Base-by-base conservation (phyloP, 345 rosid species). In the Syzygium aqueum region DNA sequence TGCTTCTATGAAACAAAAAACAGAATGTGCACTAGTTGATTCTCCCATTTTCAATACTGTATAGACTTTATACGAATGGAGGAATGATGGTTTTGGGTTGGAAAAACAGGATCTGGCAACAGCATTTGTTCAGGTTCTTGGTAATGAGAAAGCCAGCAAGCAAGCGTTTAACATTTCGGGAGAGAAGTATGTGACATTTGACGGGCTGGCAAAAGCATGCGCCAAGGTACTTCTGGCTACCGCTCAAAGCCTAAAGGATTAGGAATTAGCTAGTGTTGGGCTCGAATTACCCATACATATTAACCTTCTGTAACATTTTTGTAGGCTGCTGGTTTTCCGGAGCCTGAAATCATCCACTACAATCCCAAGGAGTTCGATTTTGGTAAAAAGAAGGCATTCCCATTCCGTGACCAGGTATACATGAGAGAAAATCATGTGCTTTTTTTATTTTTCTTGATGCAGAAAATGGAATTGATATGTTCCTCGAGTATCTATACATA, bases 361-460 rank as follows among this genome's bases (percentile, higher is more conserved):
- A 95, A 94, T 90, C 99, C 98, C 77, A 95, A 96, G 91, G 98
- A 96, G 40, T 97, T 95, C 28, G 98, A 97, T 89, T 95, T 95
- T 33, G 99, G 99, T 25, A 96, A 97, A 89, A 97, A 97, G 96
- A 96, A 97, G 91, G 95, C 99, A 17, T 97, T 97, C 90, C 99
- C 99, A 65, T 97, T 96, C 96, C 96, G 99, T 21, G 99, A 97
- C 87, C 98, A 95, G 99, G 99, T 95, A 93, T 90, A 51, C 77
- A 15, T 59, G 22, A 50, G 63, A 84, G 53, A 51, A 19, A 30
- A 12, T 17, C 33, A 59, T 37, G 16, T 37, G 5, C 0, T 7
- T 46, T 17, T 65, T 28, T 30, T 2, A 16, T 30, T 17, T 4
- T 17, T 8, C 22, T 16, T 67, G 7, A 73, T 33, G 25, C 49